Percentiles rank a stretch among this genome's conserved stretches.
These are phyloP conservation scores for Dactylella cylindrospora DNA, from an alignment of 2,329 filamentous ascomycete species.

Conservation along the genomic window DNA sequence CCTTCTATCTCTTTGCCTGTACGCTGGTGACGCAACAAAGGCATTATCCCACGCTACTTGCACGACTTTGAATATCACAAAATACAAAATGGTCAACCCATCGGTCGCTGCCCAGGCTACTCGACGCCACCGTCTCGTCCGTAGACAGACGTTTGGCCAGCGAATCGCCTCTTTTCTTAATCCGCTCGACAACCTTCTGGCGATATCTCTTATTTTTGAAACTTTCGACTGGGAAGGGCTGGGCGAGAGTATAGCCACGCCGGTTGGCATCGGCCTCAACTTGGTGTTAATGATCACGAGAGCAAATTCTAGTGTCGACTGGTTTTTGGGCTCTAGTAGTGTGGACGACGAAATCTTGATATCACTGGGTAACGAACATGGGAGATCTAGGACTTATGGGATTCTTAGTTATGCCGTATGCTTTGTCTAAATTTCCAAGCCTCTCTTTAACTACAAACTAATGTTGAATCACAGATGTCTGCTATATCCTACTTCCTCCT, in stretches of 20 bases:
- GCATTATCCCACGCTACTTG: no score
- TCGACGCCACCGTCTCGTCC: slow-evolving; percentile 64
- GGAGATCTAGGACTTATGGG: no score
- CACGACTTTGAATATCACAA: no score
- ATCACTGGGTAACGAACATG: slow-evolving; percentile 18
- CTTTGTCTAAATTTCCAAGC: slow-evolving; percentile 45
- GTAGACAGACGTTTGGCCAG: slow-evolving; percentile 74
- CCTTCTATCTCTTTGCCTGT: neutral
- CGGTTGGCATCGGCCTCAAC: slow-evolving; percentile 75
- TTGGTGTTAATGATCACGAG: slow-evolving; percentile 77
- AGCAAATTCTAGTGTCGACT: slow-evolving; percentile 76
- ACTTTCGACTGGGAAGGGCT: slow-evolving; percentile 85
- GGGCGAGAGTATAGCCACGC: slow-evolving; percentile 69
- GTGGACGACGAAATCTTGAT: slow-evolving; percentile 74
- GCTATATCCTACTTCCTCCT: slow-evolving; percentile 71
- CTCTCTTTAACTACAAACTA: slow-evolving; percentile 5
- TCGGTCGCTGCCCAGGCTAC: slow-evolving; percentile 9
- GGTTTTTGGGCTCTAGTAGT: no score
- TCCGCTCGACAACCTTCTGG: slow-evolving; percentile 84
- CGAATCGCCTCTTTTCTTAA: slow-evolving; percentile 79
- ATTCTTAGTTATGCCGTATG: slow-evolving; percentile 20
- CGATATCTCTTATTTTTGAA: slow-evolving; percentile 89
- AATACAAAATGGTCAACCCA: slow-evolving; percentile 17
- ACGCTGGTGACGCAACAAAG: no score
- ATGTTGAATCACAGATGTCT: slow-evolving; percentile 58